Conservation (phyloP, 352 stramenopile genomes). For the Globisporangium irregulare region DNA sequence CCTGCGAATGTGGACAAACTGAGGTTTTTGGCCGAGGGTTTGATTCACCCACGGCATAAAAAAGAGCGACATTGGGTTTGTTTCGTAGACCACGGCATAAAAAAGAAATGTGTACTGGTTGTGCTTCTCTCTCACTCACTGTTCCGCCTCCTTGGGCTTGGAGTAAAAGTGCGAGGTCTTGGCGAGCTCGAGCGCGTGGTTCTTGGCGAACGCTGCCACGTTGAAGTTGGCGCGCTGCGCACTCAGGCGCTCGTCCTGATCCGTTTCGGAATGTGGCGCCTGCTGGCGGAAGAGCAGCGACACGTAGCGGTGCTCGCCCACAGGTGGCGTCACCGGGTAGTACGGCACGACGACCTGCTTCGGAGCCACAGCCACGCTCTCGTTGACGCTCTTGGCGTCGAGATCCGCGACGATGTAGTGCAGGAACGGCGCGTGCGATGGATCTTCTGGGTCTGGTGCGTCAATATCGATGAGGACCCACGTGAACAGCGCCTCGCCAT, state of each 20-base stretch:
- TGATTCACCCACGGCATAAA: too few species aligned
- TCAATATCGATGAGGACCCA: constrained; percentile 72
- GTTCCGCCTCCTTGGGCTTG: constrained; percentile 8
- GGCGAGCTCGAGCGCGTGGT: constrained; percentile 31
- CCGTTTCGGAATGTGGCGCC: background rate
- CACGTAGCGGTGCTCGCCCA: constrained; percentile 57
- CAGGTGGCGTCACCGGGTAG: constrained; percentile 51
- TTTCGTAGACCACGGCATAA: too few species aligned
- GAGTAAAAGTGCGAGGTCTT: constrained; percentile 45
- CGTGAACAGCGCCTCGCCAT: constrained; percentile 38
- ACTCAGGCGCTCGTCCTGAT: constrained; percentile 22
- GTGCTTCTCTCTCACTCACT: too few species aligned
- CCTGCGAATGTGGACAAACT: too few species aligned
- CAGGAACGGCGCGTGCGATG: constrained; percentile 62
- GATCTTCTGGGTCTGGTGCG: constrained; percentile 45
- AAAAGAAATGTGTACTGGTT: too few species aligned
- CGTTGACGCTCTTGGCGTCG: background rate
- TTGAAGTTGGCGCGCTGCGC: constrained; percentile 47
- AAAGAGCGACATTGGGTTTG: too few species aligned
- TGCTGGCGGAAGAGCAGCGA: constrained; percentile 47
- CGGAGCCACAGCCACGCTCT: background rate
- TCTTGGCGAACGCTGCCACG: constrained; percentile 34
- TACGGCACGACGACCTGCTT: constrained; percentile 45
- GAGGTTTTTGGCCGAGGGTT: too few species aligned
- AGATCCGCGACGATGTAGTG: constrained; percentile 59